Base-by-base conservation (phyloP, 176 grass and related monocot genomes). In the Oryza glumipatula region DNA sequence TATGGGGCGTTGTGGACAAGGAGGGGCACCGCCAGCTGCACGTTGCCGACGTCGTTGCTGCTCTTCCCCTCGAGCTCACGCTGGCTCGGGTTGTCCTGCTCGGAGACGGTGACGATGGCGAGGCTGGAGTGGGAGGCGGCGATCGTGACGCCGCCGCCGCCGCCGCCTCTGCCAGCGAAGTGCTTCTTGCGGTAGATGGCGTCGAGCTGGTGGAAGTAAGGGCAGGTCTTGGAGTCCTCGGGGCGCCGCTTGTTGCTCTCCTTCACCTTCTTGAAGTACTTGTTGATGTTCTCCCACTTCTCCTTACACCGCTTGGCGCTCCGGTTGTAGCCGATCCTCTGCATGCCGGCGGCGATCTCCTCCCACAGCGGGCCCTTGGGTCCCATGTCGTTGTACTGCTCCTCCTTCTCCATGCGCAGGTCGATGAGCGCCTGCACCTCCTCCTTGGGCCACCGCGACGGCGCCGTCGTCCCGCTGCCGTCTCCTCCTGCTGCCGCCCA, bases 261-360 rank as follows among this genome's bases (percentile, higher is more conserved):
- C 80, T 97, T 97, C 7, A 97, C 92, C 81, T 94, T 94, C 80
- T 97, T 97, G 95, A 88, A 97, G 83, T 97, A 97, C 80, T 97
- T 97, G 92, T 97, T 97, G 66, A 97, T 94, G 82, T 97, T 97
- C 81, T 94, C 95, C 95, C 95, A 97, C 84, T 97, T 97, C 78
- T 97, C 95, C 88, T 97, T 97, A 90, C 95, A 97, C 77, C 95
- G 76, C 90, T 97, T 97, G 1, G 95, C 76, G 61, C 71, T 94
- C 54, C 95, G 87, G 88, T 88, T 89, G 88, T 92, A 97, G 6
- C 95, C 95, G 65, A 97, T 90, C 87, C 90, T 71, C 58, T 90
- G 86, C 92, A 97, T 97, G 45, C 81, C 88, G 8, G 86, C 78
- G 4, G 95, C 84, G 84, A 97, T 97, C 66, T 97, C 95, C 88